Conservation (phyloP, 2,329 filamentous ascomycete genomes). For the Boeremia exigua region DNA sequence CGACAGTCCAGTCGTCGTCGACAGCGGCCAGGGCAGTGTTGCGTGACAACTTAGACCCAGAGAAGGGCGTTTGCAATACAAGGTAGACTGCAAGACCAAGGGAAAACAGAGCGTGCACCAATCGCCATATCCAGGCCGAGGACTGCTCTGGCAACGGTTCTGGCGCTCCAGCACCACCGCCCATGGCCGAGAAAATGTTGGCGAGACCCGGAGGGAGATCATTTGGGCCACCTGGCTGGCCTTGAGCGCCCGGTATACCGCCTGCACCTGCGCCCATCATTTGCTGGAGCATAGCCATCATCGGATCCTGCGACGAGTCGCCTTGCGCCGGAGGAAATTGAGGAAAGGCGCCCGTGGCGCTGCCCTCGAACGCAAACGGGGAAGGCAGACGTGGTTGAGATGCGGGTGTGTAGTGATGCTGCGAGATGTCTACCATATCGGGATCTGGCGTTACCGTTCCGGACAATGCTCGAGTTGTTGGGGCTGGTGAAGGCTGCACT, state of each 20-base stretch:
- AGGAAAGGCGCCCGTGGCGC: constrained; percentile 24
- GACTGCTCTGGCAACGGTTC: constrained; percentile 49
- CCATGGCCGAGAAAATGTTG: constrained; percentile 54
- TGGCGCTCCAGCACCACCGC: constrained; percentile 38
- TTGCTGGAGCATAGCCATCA: constrained; percentile 78
- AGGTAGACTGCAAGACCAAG: constrained; percentile 74
- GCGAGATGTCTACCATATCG: constrained; percentile 79
- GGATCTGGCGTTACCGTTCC: constrained; percentile 59
- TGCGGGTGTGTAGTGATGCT: constrained; percentile 70
- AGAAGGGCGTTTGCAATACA: constrained; percentile 70
- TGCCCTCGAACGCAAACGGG: constrained; percentile 43
- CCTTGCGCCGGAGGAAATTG: constrained; percentile 20
- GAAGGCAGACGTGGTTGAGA: constrained; percentile 50
- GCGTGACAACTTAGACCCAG: constrained; percentile 68
- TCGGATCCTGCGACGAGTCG: constrained; percentile 62
- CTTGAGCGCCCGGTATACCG: constrained; percentile 37
- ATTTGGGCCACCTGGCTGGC: constrained; percentile 34
- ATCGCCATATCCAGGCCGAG: constrained; percentile 68
- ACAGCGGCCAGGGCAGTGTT: constrained; percentile 53
- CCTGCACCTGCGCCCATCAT: constrained; percentile 63
- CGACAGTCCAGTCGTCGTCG: constrained; percentile 40
- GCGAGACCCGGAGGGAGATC: constrained; percentile 51
- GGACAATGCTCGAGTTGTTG: constrained; percentile 28
- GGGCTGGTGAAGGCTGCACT: constrained; percentile 32
- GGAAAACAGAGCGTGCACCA: constrained; percentile 76